Percentiles rank a stretch among this genome's conserved stretches.
Evolutionary conservation across 1,284 basidiomycete species (phyloP).

Genomic region (Sparassis latifolia): DNA sequence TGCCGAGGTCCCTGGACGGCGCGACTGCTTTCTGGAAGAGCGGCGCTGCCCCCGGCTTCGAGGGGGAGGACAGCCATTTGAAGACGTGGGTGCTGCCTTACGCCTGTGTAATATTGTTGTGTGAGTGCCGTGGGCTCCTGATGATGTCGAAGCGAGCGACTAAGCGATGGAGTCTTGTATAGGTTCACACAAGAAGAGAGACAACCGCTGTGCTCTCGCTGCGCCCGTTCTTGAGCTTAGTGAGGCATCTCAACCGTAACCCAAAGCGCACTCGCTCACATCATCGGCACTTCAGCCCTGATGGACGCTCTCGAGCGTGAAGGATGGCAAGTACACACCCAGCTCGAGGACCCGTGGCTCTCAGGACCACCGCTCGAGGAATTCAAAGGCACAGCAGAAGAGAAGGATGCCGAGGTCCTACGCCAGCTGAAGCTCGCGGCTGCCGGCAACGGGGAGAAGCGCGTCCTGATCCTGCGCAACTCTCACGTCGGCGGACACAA

Average conservation of each 20-base stretch:
- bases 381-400: constrained; percentile 33
- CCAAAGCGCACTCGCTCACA: too few relatives aligned
- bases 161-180: not conserved
- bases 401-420: constrained; percentile 37
- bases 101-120: constrained; percentile 73
- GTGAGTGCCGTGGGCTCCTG: constrained; percentile 37
- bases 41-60: constrained; percentile 36
- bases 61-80: constrained; percentile 38
- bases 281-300: constrained; percentile 40
- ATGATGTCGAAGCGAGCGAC: too few relatives aligned
- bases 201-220: constrained; percentile 84
- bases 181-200: constrained; percentile 90
- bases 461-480: constrained; percentile 75
- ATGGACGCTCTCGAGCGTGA: constrained; percentile 51
- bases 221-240: constrained; percentile 71
- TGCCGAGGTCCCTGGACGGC: constrained; percentile 55
- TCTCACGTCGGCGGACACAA: constrained; percentile 91
- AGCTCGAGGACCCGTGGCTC: constrained; percentile 61
- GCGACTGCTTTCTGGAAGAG: constrained; percentile 65
- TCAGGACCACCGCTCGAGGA: constrained; percentile 51
- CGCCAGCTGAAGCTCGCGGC: constrained; percentile 46
- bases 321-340: constrained; percentile 72
- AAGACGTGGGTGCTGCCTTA: constrained; percentile 73
- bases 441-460: constrained; percentile 33
- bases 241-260: not conserved